A percentile compares a stretch with the other conserved stretches of the same genome.
Evolutionary conservation across 331 rosid genomes (phyloP).

Genomic region (Dryas integrifolia): DNA sequence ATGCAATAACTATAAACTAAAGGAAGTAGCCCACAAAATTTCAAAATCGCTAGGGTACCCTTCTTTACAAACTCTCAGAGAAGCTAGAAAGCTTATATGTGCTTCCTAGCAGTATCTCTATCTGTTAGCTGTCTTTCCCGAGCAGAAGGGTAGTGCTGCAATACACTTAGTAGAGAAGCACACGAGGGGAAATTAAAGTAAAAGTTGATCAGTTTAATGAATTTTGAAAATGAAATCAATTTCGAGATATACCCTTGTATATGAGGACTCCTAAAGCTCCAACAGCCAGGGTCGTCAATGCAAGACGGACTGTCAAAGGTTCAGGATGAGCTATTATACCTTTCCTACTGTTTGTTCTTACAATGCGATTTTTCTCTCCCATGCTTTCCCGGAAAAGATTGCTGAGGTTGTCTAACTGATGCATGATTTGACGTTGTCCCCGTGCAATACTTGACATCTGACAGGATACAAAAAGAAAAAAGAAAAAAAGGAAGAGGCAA

Average conservation of each 20-base stretch:
- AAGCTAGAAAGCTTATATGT: slow-evolving; percentile 27
- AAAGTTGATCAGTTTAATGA: not conserved
- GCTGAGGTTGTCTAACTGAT: slow-evolving; percentile 73
- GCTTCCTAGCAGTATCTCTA: slow-evolving; percentile 28
- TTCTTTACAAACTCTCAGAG: slow-evolving; percentile 31
- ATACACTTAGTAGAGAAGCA: not conserved
- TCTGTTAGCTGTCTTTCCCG: slow-evolving; percentile 29
- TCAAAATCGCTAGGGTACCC: slow-evolving; percentile 26
- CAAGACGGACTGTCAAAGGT: slow-evolving; percentile 37
- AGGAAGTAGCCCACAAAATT: slow-evolving; percentile 38
- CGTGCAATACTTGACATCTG: slow-evolving; percentile 64
- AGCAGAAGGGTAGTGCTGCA: slow-evolving; percentile 34
- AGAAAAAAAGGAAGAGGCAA: not conserved
- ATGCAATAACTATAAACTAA: not conserved
- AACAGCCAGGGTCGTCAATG: slow-evolving; percentile 45
- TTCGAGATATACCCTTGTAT: slow-evolving; percentile 47
- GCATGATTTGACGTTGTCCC: slow-evolving; percentile 80
- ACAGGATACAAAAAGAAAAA: not conserved
- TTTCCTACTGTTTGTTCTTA: slow-evolving; percentile 53
- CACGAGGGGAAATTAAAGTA: not conserved
- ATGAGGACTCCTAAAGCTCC: slow-evolving; percentile 72
- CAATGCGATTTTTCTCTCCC: slow-evolving; percentile 45
- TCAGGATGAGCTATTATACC: slow-evolving; percentile 28
- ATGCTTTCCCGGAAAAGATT: slow-evolving; percentile 55
- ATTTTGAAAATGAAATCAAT: slow-evolving; percentile 32